Conservation (phyloP, 2,329 filamentous ascomycete genomes). For the Ophiocordyceps robertsii region DNA sequence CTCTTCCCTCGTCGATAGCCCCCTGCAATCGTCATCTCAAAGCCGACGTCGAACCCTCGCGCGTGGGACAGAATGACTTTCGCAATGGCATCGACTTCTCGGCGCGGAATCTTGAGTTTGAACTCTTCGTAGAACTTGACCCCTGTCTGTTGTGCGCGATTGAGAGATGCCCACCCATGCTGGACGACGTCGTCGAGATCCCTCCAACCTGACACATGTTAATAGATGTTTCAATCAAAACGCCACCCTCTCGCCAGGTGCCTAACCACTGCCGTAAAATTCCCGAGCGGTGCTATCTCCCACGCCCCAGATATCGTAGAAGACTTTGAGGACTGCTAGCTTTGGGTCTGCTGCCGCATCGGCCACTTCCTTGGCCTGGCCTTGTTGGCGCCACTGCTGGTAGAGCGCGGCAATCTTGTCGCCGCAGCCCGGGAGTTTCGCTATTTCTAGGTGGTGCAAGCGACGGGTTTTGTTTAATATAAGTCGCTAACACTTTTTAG, state of each 20-base stretch:
- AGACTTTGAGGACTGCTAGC: conserved; percentile 51
- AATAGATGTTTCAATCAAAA: background rate
- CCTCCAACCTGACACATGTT: conserved; percentile 45
- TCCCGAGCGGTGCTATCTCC: conserved; percentile 67
- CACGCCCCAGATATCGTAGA: conserved; percentile 88
- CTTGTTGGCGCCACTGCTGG: conserved; percentile 54
- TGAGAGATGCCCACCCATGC: conserved; percentile 62
- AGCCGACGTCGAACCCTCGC: conserved; percentile 41
- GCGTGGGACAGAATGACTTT: conserved; percentile 52
- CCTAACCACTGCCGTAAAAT: conserved; percentile 53
- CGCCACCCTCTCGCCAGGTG: background rate
- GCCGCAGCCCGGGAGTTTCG: conserved; percentile 64
- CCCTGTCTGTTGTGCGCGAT: conserved; percentile 80
- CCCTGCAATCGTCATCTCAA: conserved; percentile 53
- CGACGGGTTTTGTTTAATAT: background rate
- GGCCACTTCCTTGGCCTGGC: conserved; percentile 47
- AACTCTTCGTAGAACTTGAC: conserved; percentile 92
- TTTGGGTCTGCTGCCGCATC: conserved; percentile 51
- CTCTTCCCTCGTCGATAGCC: conserved; percentile 70
- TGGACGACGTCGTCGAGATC: conserved; percentile 80
- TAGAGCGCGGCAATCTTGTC: conserved; percentile 67
- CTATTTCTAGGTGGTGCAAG: conserved; percentile 35
- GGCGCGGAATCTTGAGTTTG: conserved; percentile 51
- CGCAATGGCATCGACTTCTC: conserved; percentile 60
- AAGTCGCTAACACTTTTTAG: background rate